These are phyloP conservation scores for Gelatoporia subvermispora DNA, from an alignment of 768 basidiomycete genomes.

Conservation along the genomic window DNA sequence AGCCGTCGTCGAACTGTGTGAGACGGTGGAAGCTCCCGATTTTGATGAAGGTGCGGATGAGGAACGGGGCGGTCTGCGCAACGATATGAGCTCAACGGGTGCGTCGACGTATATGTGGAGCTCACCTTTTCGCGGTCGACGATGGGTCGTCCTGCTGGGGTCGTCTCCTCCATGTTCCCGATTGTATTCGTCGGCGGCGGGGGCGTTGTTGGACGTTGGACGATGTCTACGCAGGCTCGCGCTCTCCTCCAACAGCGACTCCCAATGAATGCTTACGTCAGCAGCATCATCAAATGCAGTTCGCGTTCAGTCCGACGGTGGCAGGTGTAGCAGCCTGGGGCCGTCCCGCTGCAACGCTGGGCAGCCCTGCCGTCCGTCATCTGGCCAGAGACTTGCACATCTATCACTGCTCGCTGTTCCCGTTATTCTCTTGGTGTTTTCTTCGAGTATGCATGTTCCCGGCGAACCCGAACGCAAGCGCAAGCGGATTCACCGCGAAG, in stretches of 20 bases:
- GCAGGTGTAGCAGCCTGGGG: too few relatives aligned
- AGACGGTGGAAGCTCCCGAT: conserved; percentile 74
- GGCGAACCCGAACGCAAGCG: background rate
- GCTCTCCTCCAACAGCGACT: too few relatives aligned
- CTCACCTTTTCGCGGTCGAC: conserved; percentile 48
- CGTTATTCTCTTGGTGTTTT: too few relatives aligned
- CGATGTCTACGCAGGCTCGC: background rate
- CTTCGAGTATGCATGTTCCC: too few relatives aligned
- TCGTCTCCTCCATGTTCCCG: conserved; percentile 32
- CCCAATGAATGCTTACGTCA: too few relatives aligned
- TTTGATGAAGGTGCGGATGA: conserved; percentile 80
- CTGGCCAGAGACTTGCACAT: too few relatives aligned
- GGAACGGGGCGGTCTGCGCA: conserved; percentile 69
- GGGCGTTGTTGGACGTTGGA: too few relatives aligned
- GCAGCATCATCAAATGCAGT: too few relatives aligned
- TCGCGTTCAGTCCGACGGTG: too few relatives aligned
- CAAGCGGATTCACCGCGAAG: background rate
- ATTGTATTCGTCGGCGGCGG: background rate
- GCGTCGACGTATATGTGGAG: background rate
- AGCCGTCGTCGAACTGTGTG: conserved; percentile 70
- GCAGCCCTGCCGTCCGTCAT: too few relatives aligned
- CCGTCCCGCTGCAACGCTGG: too few relatives aligned
- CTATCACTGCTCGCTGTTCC: too few relatives aligned
- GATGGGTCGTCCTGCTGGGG: conserved; percentile 40
- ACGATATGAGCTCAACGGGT: background rate